Evolutionary conservation across 345 rosid species (phyloP).

Genomic region (Draba incana): DNA sequence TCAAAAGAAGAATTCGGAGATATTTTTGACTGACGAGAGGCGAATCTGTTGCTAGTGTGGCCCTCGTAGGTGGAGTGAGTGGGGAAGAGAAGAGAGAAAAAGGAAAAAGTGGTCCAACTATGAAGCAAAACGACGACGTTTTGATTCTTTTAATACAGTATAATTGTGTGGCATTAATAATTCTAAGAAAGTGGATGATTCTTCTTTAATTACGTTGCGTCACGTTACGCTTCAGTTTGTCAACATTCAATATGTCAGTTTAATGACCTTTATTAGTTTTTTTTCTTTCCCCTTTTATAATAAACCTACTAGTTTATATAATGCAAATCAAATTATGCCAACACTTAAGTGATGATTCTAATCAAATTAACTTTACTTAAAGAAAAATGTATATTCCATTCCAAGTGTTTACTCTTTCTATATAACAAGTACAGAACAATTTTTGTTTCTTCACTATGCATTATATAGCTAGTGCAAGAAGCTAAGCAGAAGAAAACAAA

Average conservation of each 20-base stretch:
- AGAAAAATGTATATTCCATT: not conserved
- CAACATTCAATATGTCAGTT: slow-evolving; percentile 9
- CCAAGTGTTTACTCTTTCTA: not conserved
- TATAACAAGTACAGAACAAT: no score
- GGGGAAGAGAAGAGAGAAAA: not conserved
- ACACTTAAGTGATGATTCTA: not conserved
- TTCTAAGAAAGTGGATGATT: not conserved
- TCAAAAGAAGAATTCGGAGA: not conserved
- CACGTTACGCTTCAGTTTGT: not conserved
- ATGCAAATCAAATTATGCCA: not conserved
- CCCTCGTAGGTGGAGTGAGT: not conserved
- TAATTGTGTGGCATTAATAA: slow-evolving; percentile 4
- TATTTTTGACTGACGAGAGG: slow-evolving; percentile 31
- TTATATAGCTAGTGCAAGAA: not conserved
- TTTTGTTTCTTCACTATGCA: not conserved
- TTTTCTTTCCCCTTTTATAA: not conserved
- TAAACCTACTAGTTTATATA: not conserved
- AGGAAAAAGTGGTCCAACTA: not conserved
- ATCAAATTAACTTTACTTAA: not conserved
- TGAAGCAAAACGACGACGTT: slow-evolving; percentile 34
- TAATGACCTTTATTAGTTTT: slow-evolving; percentile 2
- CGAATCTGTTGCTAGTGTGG: slow-evolving; percentile 23
- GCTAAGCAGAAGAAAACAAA: not conserved
- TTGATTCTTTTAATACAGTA: not conserved
- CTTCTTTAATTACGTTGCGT: slow-evolving; percentile 31